Base-by-base conservation (phyloP, 495 filamentous ascomycete genomes). In the Chaetomidium leptoderma region DNA sequence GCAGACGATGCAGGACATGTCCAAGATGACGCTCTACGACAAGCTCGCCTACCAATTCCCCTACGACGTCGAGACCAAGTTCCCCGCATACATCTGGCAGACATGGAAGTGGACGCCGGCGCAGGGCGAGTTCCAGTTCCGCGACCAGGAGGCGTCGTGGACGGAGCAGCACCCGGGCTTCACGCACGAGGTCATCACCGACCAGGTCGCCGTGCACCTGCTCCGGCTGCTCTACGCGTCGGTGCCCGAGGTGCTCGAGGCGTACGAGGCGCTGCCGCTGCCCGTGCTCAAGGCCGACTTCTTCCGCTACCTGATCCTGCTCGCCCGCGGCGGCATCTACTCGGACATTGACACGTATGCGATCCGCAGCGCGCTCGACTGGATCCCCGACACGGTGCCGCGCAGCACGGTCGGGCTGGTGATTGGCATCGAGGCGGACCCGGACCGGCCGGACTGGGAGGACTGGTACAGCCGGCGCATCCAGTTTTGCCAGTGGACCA, bases 401-500 rank as follows among this genome's bases (percentile, higher is more conserved):
- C 81, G 84, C 50, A 81, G 83, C 46, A 81, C 83, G 4, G 79
- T 96, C 56, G 95, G 93, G 3, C 75, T 97, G 33, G 85, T 97
- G 23, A 79, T 97, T 62, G 93, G 93, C 42, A 97, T 98, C 58
- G 93, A 98, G 71, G 93, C 93, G 4, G 93, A 98, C 65, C 92
- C 93, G 2, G 91, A 97, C 70, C 81, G 93, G 40, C 80, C 82
- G 2, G 93, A 98, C 65, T 98, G 93, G 93, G 81, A 83, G 33
- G 79, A 95, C 0, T 98, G 93, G 93, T 98, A 97, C 73, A 91
- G 90, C 51, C 87, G 93, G 51, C 80, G 93, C 27, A 90, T 98
- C 49, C 93, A 98, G 66, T 98, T 98, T 71, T 98, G 93, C 71
- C 93, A 98, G 69, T 98, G 93, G 93, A 98, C 93, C 4, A 96